phyloP scores from a whole-genome alignment of 2,329 filamentous ascomycete genomes.

The Aspergillus sojae region DNA sequence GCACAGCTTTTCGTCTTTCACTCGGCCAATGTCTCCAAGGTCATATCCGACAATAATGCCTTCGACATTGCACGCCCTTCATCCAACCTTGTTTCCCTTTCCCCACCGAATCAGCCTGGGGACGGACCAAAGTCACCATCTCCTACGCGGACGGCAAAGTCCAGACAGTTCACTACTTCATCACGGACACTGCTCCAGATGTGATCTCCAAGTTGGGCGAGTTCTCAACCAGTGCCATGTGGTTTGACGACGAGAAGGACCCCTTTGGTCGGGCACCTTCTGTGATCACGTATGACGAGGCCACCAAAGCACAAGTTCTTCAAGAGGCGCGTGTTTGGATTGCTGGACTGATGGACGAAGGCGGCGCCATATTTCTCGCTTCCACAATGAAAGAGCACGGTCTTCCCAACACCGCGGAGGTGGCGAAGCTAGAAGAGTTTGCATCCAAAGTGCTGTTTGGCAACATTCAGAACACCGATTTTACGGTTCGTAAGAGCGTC shows the following conservation, averaged over 20 bases:
- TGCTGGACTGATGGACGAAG: conserved; percentile 63
- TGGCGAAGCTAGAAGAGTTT: conserved; percentile 58
- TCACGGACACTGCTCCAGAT: conserved; percentile 53
- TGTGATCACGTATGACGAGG: conserved; percentile 58
- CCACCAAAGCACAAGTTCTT: conserved; percentile 38
- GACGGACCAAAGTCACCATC: conserved; percentile 53
- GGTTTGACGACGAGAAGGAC: conserved; percentile 55
- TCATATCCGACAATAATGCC: conserved; percentile 33
- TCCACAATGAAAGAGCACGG: conserved; percentile 58
- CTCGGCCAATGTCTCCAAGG: conserved; percentile 23
- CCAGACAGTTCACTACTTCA: conserved; percentile 60
- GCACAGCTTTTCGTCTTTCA: conserved; percentile 51
- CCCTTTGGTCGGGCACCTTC: conserved; percentile 59
- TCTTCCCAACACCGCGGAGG: conserved; percentile 53
- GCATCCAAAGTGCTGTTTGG: conserved; percentile 55
- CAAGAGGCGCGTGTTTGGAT: conserved; percentile 57
- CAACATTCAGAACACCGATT: conserved; percentile 51
- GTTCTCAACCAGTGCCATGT: conserved; percentile 59
- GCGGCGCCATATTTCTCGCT: conserved; percentile 58
- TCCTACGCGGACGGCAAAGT: conserved; percentile 50
- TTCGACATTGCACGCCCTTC: conserved; percentile 24
- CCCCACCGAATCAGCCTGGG: conserved; percentile 50
- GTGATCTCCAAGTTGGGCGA: conserved; percentile 51
- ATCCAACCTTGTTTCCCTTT: neutral
- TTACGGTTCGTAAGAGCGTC: conserved; percentile 56